Percentiles rank a stretch among this genome's conserved stretches.
Conservation (phyloP, 1,284 basidiomycete genomes). For the Ustilago hordei region DNA sequence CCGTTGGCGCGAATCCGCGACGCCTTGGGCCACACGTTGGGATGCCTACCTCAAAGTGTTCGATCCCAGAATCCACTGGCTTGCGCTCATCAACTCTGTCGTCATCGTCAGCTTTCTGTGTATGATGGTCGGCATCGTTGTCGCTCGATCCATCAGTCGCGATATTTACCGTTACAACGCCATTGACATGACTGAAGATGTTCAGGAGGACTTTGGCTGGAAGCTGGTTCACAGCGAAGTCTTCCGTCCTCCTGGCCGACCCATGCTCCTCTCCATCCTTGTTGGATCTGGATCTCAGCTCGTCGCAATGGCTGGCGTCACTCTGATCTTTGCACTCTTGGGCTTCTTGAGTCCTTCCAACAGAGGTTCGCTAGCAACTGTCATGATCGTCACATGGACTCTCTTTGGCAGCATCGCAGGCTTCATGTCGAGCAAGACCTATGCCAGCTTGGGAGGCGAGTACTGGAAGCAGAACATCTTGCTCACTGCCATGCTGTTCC, state of each 20-base stretch:
- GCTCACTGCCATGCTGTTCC: constrained; percentile 86
- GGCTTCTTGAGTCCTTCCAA: constrained; percentile 98
- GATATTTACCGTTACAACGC: constrained; percentile 97
- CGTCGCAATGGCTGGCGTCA: constrained; percentile 87
- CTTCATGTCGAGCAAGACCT: constrained; percentile 87
- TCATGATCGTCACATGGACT: constrained; percentile 96
- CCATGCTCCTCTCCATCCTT: constrained; percentile 82
- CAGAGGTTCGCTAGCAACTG: constrained; percentile 90
- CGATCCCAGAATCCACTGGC: constrained; percentile 74
- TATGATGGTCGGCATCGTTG: constrained; percentile 87
- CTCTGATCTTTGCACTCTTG: constrained; percentile 94
- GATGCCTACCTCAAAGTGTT: constrained; percentile 79
- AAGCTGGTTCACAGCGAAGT: constrained; percentile 96
- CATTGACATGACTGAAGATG: constrained; percentile 91
- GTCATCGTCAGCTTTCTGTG: constrained; percentile 81
- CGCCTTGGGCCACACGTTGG: constrained; percentile 86
- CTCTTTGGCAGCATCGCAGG: constrained; percentile 92
- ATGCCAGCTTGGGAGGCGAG: constrained; percentile 83
- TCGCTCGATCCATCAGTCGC: constrained; percentile 85
- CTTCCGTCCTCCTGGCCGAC: constrained; percentile 83
- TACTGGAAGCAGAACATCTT: constrained; percentile 86
- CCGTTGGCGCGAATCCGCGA: constrained; percentile 86
- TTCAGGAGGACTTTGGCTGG: constrained; percentile 98
- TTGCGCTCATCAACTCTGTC: constrained; percentile 92
- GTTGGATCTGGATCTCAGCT: constrained; percentile 92